Evolutionary conservation across 176 grass and related monocot species (phyloP).

Genomic region (Phoenix dactylifera): DNA sequence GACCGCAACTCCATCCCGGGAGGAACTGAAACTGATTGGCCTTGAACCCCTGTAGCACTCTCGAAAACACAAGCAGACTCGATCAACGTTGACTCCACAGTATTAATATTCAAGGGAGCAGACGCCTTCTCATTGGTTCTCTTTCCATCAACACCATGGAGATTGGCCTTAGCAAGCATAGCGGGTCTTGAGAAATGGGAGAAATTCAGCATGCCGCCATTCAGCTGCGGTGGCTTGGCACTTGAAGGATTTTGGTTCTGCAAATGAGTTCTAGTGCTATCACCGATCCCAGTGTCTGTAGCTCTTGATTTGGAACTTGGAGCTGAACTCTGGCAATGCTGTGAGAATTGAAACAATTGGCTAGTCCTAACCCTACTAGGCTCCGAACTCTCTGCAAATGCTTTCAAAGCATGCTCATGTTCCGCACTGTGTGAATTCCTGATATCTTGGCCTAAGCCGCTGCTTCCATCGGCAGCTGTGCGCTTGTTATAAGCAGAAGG

Average conservation of each 20-base stretch:
- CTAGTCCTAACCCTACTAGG: neutral
- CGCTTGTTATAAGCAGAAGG: neutral
- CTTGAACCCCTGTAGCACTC: neutral
- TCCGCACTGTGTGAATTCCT: neutral
- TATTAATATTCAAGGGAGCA: conserved; percentile 6
- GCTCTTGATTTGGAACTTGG: neutral
- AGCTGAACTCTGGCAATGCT: conserved; percentile 1
- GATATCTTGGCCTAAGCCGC: neutral
- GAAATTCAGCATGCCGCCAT: neutral
- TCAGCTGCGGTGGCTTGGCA: neutral
- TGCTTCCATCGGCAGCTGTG: neutral
- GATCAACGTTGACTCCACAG: conserved; percentile 4
- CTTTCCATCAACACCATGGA: conserved; percentile 18
- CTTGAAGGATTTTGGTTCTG: neutral
- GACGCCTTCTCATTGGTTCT: conserved; percentile 21
- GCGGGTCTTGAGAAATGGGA: conserved; percentile 28
- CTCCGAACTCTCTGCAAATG: neutral
- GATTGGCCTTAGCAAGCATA: conserved; percentile 11
- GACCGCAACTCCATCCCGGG: neutral
- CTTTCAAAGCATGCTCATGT: conserved; percentile 3
- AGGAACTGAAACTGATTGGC: neutral
- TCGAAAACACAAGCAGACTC: conserved; percentile 3
- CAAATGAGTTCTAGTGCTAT: neutral
- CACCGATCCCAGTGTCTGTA: neutral
- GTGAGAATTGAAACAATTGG: conserved; percentile 9